Percentiles rank a stretch among this genome's conserved stretches.
phyloP scores from a whole-genome alignment of 2,329 filamentous ascomycete genomes.

The Lachnellula cervina region DNA sequence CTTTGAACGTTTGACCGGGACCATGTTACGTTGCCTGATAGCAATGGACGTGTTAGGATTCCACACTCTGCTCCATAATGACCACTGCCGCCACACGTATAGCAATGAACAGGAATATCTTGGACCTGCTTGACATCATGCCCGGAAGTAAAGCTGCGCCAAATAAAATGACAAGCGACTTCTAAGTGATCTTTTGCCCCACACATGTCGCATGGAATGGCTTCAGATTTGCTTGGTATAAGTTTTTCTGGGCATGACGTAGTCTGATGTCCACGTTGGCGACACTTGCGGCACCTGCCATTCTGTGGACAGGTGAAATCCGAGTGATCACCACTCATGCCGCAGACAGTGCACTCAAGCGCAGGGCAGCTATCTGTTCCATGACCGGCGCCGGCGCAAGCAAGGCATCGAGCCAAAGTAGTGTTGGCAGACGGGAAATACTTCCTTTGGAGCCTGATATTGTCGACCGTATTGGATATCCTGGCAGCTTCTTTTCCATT shows the following conservation, averaged over 20 bases:
- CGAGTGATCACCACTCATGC: conserved; percentile 39
- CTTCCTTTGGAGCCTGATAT: conserved; percentile 33
- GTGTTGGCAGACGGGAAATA: conserved; percentile 43
- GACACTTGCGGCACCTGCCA: conserved; percentile 54
- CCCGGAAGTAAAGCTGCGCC: conserved; percentile 49
- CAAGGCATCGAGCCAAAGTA: conserved; percentile 40
- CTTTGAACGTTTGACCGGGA: conserved; percentile 43
- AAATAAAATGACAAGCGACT: conserved; percentile 53
- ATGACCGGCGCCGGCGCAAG: conserved; percentile 48
- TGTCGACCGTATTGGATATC: conserved; percentile 1
- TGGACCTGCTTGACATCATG: conserved; percentile 43
- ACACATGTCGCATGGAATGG: conserved; percentile 58
- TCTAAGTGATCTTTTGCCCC: conserved; percentile 52
- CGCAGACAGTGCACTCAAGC: conserved; percentile 45
- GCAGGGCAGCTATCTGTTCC: conserved; percentile 40
- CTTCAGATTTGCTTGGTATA: conserved; percentile 45
- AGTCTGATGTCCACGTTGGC: conserved; percentile 54
- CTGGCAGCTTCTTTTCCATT: neutral
- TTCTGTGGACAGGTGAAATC: conserved; percentile 47
- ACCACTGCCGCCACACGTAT: conserved; percentile 47
- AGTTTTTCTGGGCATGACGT: conserved; percentile 53
- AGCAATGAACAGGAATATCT: conserved; percentile 49
- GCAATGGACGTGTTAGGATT: conserved; percentile 14
- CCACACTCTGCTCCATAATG: conserved; percentile 57
- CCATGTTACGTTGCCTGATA: conserved; percentile 45